A percentile compares a stretch with the other conserved stretches of the same genome.
phyloP scores from a whole-genome alignment of 2,329 filamentous ascomycete species.

The Hymenotorrendiella dingleyae region DNA sequence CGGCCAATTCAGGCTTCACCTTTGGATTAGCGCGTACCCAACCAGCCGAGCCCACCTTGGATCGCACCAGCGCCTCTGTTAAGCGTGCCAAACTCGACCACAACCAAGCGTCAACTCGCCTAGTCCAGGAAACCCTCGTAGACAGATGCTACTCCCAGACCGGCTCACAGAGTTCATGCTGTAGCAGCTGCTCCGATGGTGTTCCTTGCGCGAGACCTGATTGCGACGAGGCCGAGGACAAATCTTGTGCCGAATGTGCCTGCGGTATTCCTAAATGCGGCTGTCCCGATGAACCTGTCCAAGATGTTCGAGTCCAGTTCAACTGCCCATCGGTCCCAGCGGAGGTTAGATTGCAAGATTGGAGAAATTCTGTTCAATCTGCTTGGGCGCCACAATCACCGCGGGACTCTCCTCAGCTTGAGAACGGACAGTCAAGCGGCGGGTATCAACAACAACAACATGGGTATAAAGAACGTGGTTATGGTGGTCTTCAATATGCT shows the following conservation, averaged over 20 bases:
- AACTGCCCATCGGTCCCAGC: conserved; percentile 5
- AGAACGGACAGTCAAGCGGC: background rate
- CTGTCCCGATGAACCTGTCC: conserved; percentile 2
- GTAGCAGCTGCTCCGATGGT: conserved; percentile 26
- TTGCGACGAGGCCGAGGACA: conserved; percentile 9
- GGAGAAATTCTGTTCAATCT: conserved; percentile 7
- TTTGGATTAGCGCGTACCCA: background rate
- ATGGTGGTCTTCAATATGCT: background rate
- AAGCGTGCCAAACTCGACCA: conserved; percentile 4
- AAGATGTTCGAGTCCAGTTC: background rate
- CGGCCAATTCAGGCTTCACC: too few relatives aligned
- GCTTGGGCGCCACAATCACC: conserved; percentile 11
- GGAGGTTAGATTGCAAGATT: conserved; percentile 5
- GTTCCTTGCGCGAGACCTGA: conserved; percentile 20
- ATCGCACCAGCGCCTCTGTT: background rate
- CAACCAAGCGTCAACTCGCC: too few relatives aligned
- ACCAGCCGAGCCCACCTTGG: background rate
- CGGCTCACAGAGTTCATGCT: conserved; percentile 21
- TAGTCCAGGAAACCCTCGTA: background rate
- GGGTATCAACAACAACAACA: background rate
- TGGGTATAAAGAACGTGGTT: background rate
- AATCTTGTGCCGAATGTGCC: conserved; percentile 4
- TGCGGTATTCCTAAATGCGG: conserved; percentile 4
- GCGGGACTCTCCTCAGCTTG: background rate
- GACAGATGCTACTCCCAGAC: conserved; percentile 8